These are phyloP conservation scores for Podaxis carcinomalis DNA, from an alignment of 768 basidiomycete genomes.

Conservation along the genomic window DNA sequence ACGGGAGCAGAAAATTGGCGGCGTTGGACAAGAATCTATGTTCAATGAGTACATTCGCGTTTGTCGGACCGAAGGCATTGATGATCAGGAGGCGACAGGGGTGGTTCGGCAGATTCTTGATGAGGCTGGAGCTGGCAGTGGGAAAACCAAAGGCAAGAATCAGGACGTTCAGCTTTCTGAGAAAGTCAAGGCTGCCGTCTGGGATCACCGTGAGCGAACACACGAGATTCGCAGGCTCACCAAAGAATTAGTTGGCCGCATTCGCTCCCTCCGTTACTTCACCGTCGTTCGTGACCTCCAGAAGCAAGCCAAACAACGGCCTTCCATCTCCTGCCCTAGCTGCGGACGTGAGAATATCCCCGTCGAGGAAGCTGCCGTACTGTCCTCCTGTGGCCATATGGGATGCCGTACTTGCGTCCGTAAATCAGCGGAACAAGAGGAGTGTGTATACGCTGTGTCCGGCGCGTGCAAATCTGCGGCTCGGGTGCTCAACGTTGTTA, in stretches of 20 bases:
- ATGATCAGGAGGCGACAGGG: conserved; percentile 72
- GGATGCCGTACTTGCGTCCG: conserved; percentile 77
- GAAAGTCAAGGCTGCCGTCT: conserved; percentile 56
- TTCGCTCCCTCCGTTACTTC: conserved; percentile 90
- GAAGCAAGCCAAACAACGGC: conserved; percentile 59
- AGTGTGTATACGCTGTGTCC: conserved; percentile 71
- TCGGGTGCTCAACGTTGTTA: conserved; percentile 77
- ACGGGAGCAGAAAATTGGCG: conserved; percentile 65
- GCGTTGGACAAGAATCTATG: conserved; percentile 64
- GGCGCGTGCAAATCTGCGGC: conserved; percentile 78
- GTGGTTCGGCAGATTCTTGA: conserved; percentile 56
- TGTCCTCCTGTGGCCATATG: conserved; percentile 90
- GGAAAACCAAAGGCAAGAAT: conserved; percentile 45
- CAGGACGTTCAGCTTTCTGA: conserved; percentile 55
- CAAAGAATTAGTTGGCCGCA: conserved; percentile 87
- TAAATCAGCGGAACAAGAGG: conserved; percentile 68
- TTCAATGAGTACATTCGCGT: conserved; percentile 77
- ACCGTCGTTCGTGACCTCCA: conserved; percentile 87
- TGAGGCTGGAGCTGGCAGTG: conserved; percentile 47
- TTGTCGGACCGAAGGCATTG: conserved; percentile 64
- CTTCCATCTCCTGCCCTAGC: conserved; percentile 55
- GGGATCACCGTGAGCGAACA: conserved; percentile 84
- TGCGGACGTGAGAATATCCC: conserved; percentile 56
- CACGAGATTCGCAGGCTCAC: conserved; percentile 80
- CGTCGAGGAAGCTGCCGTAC: conserved; percentile 69